phyloP scores from a whole-genome alignment of 352 stramenopile genomes.

The Plasmopara halstedii region DNA sequence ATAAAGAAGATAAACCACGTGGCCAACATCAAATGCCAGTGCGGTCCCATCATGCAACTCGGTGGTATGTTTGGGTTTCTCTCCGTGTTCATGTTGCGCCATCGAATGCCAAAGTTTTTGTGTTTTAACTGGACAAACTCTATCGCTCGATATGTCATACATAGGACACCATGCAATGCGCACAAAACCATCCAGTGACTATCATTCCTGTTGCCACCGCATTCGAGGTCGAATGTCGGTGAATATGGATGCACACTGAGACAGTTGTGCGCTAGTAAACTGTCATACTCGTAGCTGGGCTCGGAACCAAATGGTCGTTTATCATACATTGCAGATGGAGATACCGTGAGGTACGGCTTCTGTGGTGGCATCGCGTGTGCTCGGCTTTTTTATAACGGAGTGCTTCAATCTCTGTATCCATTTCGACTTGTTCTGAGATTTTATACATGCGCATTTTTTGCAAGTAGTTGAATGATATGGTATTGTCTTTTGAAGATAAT shows the following conservation, averaged over 20 bases:
- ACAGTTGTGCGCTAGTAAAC: conserved; percentile 14
- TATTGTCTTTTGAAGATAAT: no score
- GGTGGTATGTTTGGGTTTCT: conserved; percentile 16
- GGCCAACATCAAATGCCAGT: conserved; percentile 66
- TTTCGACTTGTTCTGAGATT: no score
- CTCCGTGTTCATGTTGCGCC: conserved; percentile 12
- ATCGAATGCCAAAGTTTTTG: conserved; percentile 50
- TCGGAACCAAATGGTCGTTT: background rate
- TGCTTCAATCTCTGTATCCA: no score
- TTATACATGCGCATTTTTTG: no score
- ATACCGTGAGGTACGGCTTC: background rate
- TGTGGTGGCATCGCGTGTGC: background rate
- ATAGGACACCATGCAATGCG: conserved; percentile 6
- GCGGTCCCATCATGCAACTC: conserved; percentile 57
- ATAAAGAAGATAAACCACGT: conserved; percentile 51
- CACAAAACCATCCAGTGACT: conserved; percentile 17
- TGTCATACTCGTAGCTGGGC: conserved; percentile 1
- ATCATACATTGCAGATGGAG: background rate
- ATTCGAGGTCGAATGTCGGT: conserved; percentile 9
- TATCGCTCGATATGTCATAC: conserved; percentile 10
- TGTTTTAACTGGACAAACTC: conserved; percentile 49
- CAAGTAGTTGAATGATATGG: no score
- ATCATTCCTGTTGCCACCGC: conserved; percentile 2
- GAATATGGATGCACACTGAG: conserved; percentile 14
- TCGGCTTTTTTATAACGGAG: background rate